Percentiles rank a stretch among this genome's conserved stretches.
Conservation (phyloP, 179 eudicot genomes). For the Gypsophila paniculata region DNA sequence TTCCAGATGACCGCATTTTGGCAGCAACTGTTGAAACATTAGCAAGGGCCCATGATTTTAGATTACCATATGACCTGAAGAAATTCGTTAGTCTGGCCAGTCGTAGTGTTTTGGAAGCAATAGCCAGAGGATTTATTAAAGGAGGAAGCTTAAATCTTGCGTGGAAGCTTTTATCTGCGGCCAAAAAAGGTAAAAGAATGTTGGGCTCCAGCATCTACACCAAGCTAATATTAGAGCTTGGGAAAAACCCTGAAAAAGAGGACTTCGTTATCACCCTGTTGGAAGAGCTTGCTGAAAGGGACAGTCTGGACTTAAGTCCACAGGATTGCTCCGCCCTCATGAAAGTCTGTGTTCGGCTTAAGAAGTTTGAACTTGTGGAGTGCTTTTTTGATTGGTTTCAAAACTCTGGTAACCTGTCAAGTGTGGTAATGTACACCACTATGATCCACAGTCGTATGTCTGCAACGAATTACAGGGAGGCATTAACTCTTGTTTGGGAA, state of each 20-base stretch:
- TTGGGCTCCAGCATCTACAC: constrained; percentile 69
- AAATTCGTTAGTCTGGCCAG: constrained; percentile 51
- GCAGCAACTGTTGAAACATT: constrained; percentile 79
- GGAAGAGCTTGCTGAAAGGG: constrained; percentile 70
- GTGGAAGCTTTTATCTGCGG: constrained; percentile 54
- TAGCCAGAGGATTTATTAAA: constrained; percentile 67
- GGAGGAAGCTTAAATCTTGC: constrained; percentile 67
- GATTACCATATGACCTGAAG: constrained; percentile 45
- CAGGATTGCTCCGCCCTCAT: constrained; percentile 78
- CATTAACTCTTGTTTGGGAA: constrained; percentile 81
- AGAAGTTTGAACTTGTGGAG: constrained; percentile 74
- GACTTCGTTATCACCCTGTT: constrained; percentile 43
- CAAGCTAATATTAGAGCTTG: constrained; percentile 61
- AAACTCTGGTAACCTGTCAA: constrained; percentile 43
- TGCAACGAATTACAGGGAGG: constrained; percentile 57
- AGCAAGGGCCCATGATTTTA: constrained; percentile 60
- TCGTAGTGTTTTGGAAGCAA: constrained; percentile 63
- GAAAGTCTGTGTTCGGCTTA: constrained; percentile 66
- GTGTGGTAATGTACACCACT: constrained; percentile 83
- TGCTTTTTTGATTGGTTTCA: constrained; percentile 67
- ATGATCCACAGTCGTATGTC: constrained; percentile 58
- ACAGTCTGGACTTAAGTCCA: constrained; percentile 49
- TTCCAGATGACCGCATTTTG: constrained; percentile 81
- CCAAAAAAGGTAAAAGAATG: constrained; percentile 44
- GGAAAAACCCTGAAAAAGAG: constrained; percentile 64